Percentiles rank a stretch among this genome's conserved stretches.
These are phyloP conservation scores for Ophiostoma angusticollis DNA, from an alignment of 2,329 filamentous ascomycete genomes.

Conservation along the genomic window DNA sequence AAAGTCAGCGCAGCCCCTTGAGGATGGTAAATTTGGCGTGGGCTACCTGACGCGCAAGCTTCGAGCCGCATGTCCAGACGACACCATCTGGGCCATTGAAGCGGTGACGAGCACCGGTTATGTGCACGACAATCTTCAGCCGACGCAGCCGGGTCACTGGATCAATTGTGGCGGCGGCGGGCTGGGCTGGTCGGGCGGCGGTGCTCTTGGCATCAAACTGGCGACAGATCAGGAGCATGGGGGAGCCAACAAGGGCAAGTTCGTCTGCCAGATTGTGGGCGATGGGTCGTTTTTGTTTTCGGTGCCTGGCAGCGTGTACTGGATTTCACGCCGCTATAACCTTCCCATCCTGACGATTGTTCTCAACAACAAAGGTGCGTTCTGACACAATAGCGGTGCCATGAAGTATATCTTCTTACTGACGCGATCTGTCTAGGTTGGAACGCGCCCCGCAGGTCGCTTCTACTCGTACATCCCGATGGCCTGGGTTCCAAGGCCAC, in stretches of 20 bases:
- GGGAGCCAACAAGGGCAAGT: constrained; percentile 26
- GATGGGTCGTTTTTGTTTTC: constrained; percentile 37
- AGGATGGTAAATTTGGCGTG: constrained; percentile 49
- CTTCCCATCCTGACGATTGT: constrained; percentile 37
- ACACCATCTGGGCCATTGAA: constrained; percentile 61
- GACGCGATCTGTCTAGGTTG: constrained; percentile 27
- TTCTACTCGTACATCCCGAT: constrained; percentile 45
- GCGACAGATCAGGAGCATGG: constrained; percentile 28
- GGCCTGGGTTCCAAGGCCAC: constrained; percentile 39
- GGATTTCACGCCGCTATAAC: constrained; percentile 33
- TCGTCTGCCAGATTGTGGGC: constrained; percentile 37
- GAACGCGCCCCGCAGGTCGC: constrained; percentile 46
- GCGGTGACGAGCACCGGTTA: constrained; percentile 57
- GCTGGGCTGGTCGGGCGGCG: constrained; percentile 40
- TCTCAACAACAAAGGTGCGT: constrained; percentile 37
- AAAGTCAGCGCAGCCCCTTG: constrained; percentile 40
- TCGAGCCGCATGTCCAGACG: constrained; percentile 24
- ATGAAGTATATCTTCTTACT: background rate
- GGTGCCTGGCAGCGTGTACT: constrained; percentile 35
- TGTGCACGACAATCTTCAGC: constrained; percentile 55
- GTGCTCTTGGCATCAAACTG: constrained; percentile 36
- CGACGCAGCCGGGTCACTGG: constrained; percentile 38
- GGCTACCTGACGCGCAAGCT: constrained; percentile 29
- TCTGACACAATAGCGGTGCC: background rate
- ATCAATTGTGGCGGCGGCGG: constrained; percentile 42